phyloP scores from a whole-genome alignment of 805 yeast species.

The Nakazawaea peltata region DNA sequence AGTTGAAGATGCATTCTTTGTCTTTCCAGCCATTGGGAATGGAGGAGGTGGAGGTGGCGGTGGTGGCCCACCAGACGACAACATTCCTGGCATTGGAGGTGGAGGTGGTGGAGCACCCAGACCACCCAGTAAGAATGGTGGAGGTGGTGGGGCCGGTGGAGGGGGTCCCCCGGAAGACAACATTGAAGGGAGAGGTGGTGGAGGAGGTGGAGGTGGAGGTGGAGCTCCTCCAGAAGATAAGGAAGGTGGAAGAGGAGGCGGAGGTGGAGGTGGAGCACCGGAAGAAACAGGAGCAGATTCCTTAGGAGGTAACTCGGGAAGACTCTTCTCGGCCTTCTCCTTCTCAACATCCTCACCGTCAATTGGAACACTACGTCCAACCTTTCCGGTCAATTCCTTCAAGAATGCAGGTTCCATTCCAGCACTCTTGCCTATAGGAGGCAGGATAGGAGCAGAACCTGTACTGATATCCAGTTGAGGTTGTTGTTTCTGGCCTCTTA shows the following conservation, averaged over 20 bases:
- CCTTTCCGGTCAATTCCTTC: slow-evolving; percentile 39
- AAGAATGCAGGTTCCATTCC: slow-evolving; percentile 41
- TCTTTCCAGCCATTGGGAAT: slow-evolving; percentile 12
- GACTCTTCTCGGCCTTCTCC: not conserved
- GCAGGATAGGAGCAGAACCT: slow-evolving; percentile 16
- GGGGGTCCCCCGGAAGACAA: slow-evolving; percentile 14
- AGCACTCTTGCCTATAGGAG: slow-evolving; percentile 22
- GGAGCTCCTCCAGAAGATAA: slow-evolving; percentile 13
- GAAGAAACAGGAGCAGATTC: slow-evolving; percentile 6
- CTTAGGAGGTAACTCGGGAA: not conserved
- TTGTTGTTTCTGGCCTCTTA: slow-evolving; percentile 32
- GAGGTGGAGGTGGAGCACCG: slow-evolving; percentile 13
- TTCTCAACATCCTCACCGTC: not conserved
- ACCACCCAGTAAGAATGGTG: slow-evolving; percentile 22
- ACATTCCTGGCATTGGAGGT: slow-evolving; percentile 17
- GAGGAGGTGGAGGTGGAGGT: slow-evolving; percentile 23
- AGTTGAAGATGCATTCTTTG: slow-evolving; percentile 13
- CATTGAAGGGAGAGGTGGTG: slow-evolving; percentile 22
- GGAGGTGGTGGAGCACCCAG: slow-evolving; percentile 25
- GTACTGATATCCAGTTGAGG: slow-evolving; percentile 13
- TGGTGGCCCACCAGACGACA: slow-evolving; percentile 12
- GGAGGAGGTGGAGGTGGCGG: slow-evolving; percentile 24
- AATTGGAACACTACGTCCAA: slow-evolving; percentile 32
- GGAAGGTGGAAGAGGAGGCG: slow-evolving; percentile 18
- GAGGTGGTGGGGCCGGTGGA: slow-evolving; percentile 26